phyloP scores from a whole-genome alignment of 495 filamentous ascomycete species.

The Xeromyces bisporus region DNA sequence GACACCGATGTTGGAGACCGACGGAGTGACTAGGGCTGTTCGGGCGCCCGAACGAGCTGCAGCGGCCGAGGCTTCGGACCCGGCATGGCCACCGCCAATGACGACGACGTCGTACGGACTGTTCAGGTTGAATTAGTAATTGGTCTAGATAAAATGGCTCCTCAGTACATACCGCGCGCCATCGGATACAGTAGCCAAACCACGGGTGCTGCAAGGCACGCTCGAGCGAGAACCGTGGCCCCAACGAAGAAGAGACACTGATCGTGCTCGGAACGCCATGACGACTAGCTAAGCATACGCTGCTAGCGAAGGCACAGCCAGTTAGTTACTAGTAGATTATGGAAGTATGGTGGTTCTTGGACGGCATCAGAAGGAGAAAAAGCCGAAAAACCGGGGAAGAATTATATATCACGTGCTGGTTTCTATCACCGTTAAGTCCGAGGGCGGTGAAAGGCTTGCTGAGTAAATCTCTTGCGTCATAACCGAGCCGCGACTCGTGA shows the following conservation, averaged over 20 bases:
- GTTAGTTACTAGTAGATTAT: not conserved
- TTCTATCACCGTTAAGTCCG: constrained; percentile 9
- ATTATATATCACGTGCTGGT: constrained; percentile 7
- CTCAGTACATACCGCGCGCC: constrained; percentile 21
- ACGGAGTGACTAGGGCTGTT: constrained; percentile 69
- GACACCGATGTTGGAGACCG: constrained; percentile 81
- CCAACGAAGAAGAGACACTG: constrained; percentile 16
- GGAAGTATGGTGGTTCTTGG: not conserved
- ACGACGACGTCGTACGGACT: constrained; percentile 86
- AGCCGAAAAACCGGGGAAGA: not conserved
- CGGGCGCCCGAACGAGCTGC: constrained; percentile 78
- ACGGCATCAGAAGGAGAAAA: not conserved
- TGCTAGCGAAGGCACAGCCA: constrained; percentile 1
- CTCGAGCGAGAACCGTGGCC: constrained; percentile 13
- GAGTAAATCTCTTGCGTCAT: constrained; percentile 21
- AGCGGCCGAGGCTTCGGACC: constrained; percentile 85
- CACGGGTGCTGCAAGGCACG: constrained; percentile 9
- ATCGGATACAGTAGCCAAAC: constrained; percentile 32
- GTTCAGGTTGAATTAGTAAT: constrained; percentile 2
- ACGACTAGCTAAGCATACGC: constrained; percentile 2
- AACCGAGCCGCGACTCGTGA: no score
- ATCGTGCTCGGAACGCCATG: constrained; percentile 23
- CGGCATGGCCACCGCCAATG: constrained; percentile 91
- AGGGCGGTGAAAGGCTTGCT: constrained; percentile 12
- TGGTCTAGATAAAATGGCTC: not conserved